Conservation (phyloP, 495 filamentous ascomycete species). For the Tuber brumale region DNA sequence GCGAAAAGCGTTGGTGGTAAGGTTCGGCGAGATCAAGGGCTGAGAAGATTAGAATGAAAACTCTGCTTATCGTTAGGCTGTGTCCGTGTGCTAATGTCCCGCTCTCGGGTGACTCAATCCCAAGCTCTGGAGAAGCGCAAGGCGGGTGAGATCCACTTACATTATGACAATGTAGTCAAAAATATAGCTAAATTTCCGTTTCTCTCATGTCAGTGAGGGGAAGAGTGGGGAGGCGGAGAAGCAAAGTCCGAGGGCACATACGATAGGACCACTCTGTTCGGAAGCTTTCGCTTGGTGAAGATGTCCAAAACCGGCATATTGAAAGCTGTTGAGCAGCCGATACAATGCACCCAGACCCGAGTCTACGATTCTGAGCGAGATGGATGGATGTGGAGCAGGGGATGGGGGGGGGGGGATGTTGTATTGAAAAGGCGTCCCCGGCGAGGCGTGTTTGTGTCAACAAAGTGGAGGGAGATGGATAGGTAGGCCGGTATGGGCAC, state of each 20-base stretch:
- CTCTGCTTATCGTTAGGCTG: constrained; percentile 45
- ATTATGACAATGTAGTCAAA: constrained; percentile 63
- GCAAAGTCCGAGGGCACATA: constrained; percentile 12
- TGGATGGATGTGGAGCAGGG: not conserved
- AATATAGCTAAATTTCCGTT: constrained; percentile 50
- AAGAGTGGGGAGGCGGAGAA: not conserved
- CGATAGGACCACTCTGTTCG: constrained; percentile 28
- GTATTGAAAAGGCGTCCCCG: not conserved
- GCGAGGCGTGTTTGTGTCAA: not conserved
- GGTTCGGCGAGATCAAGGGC: constrained; percentile 53
- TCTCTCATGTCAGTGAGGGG: constrained; percentile 10
- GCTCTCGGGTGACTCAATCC: constrained; percentile 27
- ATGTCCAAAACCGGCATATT: constrained; percentile 21
- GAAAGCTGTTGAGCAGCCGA: not conserved
- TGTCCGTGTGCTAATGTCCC: constrained; percentile 49
- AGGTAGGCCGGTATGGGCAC: not conserved
- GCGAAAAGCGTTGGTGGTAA: constrained; percentile 57
- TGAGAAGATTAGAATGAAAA: constrained; percentile 52
- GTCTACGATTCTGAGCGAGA: not conserved
- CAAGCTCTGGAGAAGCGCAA: constrained; percentile 9
- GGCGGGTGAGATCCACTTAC: constrained; percentile 45
- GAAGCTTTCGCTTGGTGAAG: constrained; percentile 17
- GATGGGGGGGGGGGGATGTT: not conserved
- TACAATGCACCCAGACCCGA: not conserved
- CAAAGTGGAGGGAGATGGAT: not conserved